A percentile compares a stretch with the other conserved stretches of the same genome.
These are phyloP conservation scores for Sporothrix variecibatus DNA, from an alignment of 2,329 filamentous ascomycete genomes.

Conservation along the genomic window DNA sequence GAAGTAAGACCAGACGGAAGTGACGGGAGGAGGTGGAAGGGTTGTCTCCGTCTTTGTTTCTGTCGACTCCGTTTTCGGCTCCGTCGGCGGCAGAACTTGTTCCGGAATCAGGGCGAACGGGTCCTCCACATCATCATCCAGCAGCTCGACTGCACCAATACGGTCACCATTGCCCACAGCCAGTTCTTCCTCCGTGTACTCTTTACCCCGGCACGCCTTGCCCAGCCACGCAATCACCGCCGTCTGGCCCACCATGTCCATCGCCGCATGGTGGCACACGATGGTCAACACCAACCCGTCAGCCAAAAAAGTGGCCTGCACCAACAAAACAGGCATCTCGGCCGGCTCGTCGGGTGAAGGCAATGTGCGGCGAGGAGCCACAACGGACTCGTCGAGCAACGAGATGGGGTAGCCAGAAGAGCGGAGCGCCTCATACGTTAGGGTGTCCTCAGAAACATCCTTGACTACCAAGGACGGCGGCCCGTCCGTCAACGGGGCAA, in stretches of 20 bases:
- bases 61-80: not conserved
- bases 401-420: not conserved
- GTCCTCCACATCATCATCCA: not conserved
- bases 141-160: not conserved
- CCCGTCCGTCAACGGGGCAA: not conserved
- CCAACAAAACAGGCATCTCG: constrained; percentile 46
- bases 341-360: constrained; percentile 41
- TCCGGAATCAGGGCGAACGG: not conserved
- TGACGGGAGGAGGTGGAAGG: not conserved
- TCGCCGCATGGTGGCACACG: constrained; percentile 30
- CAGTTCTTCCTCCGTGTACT: not conserved
- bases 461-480: not conserved
- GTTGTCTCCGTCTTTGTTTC: not conserved
- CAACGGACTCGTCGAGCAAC: constrained; percentile 40
- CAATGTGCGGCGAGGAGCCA: constrained; percentile 19
- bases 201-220: constrained; percentile 46
- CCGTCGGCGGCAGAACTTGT: not conserved
- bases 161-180: constrained; percentile 12
- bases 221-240: constrained; percentile 43
- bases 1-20: not conserved
- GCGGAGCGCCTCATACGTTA: not conserved
- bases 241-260: constrained; percentile 33
- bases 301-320: constrained; percentile 32
- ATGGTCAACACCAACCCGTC: constrained; percentile 32
- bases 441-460: not conserved